Base-by-base conservation (phyloP, 2,329 filamentous ascomycete genomes). In the Nakataea oryzae region DNA sequence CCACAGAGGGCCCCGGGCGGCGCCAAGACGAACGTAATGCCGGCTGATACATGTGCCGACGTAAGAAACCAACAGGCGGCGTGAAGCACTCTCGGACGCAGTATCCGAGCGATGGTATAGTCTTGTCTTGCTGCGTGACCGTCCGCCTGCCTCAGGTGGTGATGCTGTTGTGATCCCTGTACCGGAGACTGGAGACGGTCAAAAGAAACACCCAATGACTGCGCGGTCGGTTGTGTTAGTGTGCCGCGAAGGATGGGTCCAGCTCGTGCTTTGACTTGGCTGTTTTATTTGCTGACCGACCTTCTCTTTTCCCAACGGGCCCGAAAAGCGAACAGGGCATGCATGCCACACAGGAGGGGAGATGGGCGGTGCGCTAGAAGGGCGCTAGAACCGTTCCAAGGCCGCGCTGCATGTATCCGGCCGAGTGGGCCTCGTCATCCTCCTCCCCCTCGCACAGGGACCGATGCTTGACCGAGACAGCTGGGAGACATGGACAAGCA, bases 381-480 rank as follows among this genome's bases (percentile, higher is more conserved):
- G 30, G 27, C 57, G 57, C 57, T 58, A 58, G 57, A 58, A 58
- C 34, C 34, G n/a, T 58, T 58, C 57, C 30, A 58, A 50, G 11
- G 41, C 41, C 41, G 41, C 41, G 9, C 41, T 50, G 21, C 41
- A 50, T 50, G 41, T 24, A 13, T 50, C 41, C 41, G 41, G 24
- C 41, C 21, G 4, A n/a, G 21, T 50, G 41, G 41, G 21, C 41
- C 41, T 50, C 41, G 41, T n/a, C 41, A 50, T 50, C 21, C 30
- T 26, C 29, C 30, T 56, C 54, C 54, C 54, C 54, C 26, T 24
- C 29, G 14, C 24, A 56, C 24, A 56, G n/a, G 30, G 21, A 30
- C 17, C 26, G 57, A 41, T 58, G n/a, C 8, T 11, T n/a, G 41
- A 50, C 12, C 24, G 41, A 50, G 41, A 50, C 41, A n/a, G 21